These are phyloP conservation scores for Ajuga chamaepitys DNA, from an alignment of 257 asterid species.

Conservation along the genomic window DNA sequence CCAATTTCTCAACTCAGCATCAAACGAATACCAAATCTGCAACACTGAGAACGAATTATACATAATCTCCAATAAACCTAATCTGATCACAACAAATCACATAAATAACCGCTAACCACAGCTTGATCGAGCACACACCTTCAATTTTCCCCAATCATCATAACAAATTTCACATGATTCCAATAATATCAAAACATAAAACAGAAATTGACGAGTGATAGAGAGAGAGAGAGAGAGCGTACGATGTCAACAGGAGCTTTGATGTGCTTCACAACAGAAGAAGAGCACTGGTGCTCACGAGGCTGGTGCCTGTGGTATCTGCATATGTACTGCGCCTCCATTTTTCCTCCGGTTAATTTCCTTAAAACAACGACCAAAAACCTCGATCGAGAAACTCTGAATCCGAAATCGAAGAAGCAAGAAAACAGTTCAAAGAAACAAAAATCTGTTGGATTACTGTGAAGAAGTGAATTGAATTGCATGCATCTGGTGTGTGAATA, in stretches of 20 bases:
- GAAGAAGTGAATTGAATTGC: neutral
- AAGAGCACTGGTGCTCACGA: conserved; percentile 58
- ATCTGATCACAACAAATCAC: neutral
- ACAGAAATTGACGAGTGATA: neutral
- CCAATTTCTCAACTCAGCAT: neutral
- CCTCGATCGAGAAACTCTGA: neutral
- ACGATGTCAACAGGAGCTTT: conserved; percentile 88
- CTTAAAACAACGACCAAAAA: neutral
- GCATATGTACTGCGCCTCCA: conserved; percentile 50
- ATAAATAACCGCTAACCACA: neutral
- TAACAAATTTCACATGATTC: neutral
- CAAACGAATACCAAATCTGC: neutral
- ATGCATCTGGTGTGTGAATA: conserved; percentile 20
- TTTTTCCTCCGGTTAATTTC: conserved; percentile 8
- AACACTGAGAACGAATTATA: neutral
- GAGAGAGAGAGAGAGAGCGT: conserved; percentile 9
- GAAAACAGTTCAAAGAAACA: neutral
- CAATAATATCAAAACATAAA: neutral
- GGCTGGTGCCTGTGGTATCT: conserved; percentile 44
- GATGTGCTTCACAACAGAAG: conserved; percentile 67
- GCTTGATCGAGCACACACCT: conserved; percentile 2
- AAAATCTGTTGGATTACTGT: neutral
- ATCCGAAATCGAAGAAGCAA: neutral
- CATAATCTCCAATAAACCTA: neutral
- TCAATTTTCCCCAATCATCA: neutral